Evolutionary conservation across 805 yeast genomes (phyloP).

Genomic region (Pichia eremophila): DNA sequence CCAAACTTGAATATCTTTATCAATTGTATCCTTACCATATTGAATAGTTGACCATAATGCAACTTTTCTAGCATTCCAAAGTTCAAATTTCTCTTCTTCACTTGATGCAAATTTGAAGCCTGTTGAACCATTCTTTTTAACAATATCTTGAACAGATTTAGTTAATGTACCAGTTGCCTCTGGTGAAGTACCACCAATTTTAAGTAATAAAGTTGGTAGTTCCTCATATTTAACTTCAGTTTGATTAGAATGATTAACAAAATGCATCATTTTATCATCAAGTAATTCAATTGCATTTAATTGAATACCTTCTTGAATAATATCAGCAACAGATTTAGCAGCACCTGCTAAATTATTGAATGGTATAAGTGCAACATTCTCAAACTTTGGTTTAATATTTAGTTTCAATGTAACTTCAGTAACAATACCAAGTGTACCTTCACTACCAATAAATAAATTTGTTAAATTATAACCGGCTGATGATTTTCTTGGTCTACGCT

Average conservation of each 20-base stretch:
- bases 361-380: constrained; percentile 61
- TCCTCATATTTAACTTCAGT: constrained; percentile 51
- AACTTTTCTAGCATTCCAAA: constrained; percentile 78
- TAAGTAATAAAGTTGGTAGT: constrained; percentile 65
- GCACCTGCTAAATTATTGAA: constrained; percentile 61
- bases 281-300: constrained; percentile 74
- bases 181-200: constrained; percentile 56
- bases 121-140: constrained; percentile 37
- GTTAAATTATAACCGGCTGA: constrained; percentile 77
- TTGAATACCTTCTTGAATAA: constrained; percentile 59
- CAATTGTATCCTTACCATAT: constrained; percentile 42
- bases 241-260: constrained; percentile 55
- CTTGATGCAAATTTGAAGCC: constrained; percentile 55
- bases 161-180: constrained; percentile 43
- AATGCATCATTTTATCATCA: constrained; percentile 64
- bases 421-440: constrained; percentile 69
- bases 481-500: constrained; percentile 65
- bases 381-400: constrained; percentile 50
- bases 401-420: constrained; percentile 62
- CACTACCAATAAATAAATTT: constrained; percentile 70
- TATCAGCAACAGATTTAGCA: constrained; percentile 54
- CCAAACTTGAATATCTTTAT: constrained; percentile 65
- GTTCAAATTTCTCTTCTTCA: constrained; percentile 56
- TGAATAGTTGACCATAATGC: constrained; percentile 65
- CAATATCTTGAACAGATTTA: constrained; percentile 33